phyloP scores from a whole-genome alignment of 371 early-diverging fungal genomes.

The Amoeboaphelidium protococcarum region DNA sequence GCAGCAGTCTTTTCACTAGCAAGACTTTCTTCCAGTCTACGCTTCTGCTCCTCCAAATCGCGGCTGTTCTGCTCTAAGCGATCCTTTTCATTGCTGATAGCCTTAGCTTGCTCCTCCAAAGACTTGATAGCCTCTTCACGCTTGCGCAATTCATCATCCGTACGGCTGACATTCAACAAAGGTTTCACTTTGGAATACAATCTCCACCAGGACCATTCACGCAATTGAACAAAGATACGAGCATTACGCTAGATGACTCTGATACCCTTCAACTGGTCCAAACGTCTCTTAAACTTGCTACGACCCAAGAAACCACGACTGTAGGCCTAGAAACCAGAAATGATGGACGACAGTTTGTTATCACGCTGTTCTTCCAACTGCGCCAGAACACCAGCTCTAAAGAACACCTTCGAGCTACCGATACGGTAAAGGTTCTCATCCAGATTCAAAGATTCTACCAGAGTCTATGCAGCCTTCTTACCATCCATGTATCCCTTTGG shows the following conservation, averaged over 20 bases:
- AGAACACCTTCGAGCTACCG: slow-evolving; percentile 15
- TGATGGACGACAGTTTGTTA: slow-evolving; percentile 4
- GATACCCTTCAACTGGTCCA: not conserved
- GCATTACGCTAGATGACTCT: slow-evolving; percentile 4
- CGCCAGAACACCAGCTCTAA: slow-evolving; percentile 15
- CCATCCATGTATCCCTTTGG: slow-evolving; percentile 2
- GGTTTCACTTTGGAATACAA: slow-evolving; percentile 17
- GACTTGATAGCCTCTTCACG: slow-evolving; percentile 1
- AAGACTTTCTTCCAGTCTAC: not conserved
- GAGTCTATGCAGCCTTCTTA: not conserved
- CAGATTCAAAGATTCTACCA: not conserved
- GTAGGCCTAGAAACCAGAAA: slow-evolving; percentile 4
- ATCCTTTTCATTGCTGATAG: not conserved
- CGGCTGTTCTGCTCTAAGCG: not conserved
- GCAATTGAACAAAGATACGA: slow-evolving; percentile 2
- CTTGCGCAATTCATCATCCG: slow-evolving; percentile 1
- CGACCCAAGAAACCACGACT: slow-evolving; percentile 2
- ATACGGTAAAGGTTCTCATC: slow-evolving; percentile 7
- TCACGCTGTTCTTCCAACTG: slow-evolving; percentile 16
- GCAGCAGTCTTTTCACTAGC: slow-evolving; percentile 3
- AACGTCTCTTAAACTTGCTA: not conserved
- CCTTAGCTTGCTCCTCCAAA: not conserved
- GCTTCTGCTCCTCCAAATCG: not conserved
- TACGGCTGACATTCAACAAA: slow-evolving; percentile 11
- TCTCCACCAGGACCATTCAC: slow-evolving; percentile 2